Percentiles rank a stretch among this genome's conserved stretches.
Conservation (phyloP, 108 stramenopile genomes). For the Cylindrotheca fusiformis region DNA sequence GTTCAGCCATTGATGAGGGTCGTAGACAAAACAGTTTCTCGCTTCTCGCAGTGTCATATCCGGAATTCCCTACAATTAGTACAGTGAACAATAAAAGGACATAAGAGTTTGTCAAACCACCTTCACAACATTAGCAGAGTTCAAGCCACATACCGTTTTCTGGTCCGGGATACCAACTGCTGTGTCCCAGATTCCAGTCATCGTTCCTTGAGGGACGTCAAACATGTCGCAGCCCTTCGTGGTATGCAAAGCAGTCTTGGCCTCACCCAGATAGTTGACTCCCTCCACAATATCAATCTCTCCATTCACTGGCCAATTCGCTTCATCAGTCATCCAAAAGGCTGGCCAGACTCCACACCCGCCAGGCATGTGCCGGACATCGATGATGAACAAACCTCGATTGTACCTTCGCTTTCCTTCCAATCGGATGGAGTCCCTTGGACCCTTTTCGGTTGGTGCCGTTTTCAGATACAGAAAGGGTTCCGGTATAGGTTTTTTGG, state of each 20-base stretch:
- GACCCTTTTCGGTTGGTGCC: constrained; percentile 58
- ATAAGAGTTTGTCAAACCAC: background rate
- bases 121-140: background rate
- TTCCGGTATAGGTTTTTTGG: constrained; percentile 26
- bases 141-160: constrained; percentile 32
- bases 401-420: constrained; percentile 77
- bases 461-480: constrained; percentile 77
- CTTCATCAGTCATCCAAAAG: constrained; percentile 87
- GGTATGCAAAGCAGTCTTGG: constrained; percentile 84
- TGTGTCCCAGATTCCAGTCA: constrained; percentile 81
- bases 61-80: constrained; percentile 31
- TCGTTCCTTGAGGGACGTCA: constrained; percentile 65
- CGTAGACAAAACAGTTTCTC: constrained; percentile 83
- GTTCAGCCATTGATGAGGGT: constrained; percentile 93
- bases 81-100: background rate
- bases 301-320: constrained; percentile 89
- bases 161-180: constrained; percentile 78
- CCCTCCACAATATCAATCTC: constrained; percentile 92
- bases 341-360: constrained; percentile 92
- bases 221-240: constrained; percentile 80
- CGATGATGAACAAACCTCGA: constrained; percentile 81
- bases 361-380: constrained; percentile 84
- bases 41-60: constrained; percentile 41
- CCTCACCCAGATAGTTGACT: constrained; percentile 76
- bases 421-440: constrained; percentile 71